Conservation (phyloP, 805 yeast species). For the Schwanniomyces yamadae region DNA sequence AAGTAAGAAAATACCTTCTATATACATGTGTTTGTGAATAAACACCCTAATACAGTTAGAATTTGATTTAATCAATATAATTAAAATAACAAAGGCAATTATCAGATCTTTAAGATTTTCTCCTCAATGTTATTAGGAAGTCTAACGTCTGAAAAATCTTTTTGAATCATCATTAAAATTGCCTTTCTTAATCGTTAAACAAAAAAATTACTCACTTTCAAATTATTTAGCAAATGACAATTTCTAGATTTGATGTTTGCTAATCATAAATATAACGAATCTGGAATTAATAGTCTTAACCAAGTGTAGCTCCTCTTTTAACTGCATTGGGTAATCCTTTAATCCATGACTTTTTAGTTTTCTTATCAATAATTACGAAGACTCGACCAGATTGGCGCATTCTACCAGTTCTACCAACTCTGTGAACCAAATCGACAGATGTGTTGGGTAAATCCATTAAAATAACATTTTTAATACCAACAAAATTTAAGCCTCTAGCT, state of each 20-base stretch:
- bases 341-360: slow-evolving; percentile 71
- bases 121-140: slow-evolving; percentile 39
- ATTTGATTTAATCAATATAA: no score
- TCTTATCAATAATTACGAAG: slow-evolving; percentile 71
- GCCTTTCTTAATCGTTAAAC: neutral
- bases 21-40: no score
- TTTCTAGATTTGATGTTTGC: no score
- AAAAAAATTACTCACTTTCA: slow-evolving; percentile 4
- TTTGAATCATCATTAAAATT: slow-evolving; percentile 29
- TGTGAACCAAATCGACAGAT: slow-evolving; percentile 82
- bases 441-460: slow-evolving; percentile 83
- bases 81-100: no score
- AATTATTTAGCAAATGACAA: no score
- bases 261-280: no score
- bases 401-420: slow-evolving; percentile 94
- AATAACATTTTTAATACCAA: slow-evolving; percentile 75
- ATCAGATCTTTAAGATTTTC: slow-evolving; percentile 29
- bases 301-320: slow-evolving; percentile 45
- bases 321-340: slow-evolving; percentile 74
- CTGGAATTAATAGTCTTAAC: slow-evolving; percentile 19
- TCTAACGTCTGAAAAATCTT: slow-evolving; percentile 41
- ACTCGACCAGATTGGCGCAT: slow-evolving; percentile 89
- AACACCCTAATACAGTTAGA: no score
- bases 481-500: slow-evolving; percentile 88
- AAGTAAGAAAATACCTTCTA: no score